phyloP scores from a whole-genome alignment of 257 asterid genomes.

The Solanum commersonii region DNA sequence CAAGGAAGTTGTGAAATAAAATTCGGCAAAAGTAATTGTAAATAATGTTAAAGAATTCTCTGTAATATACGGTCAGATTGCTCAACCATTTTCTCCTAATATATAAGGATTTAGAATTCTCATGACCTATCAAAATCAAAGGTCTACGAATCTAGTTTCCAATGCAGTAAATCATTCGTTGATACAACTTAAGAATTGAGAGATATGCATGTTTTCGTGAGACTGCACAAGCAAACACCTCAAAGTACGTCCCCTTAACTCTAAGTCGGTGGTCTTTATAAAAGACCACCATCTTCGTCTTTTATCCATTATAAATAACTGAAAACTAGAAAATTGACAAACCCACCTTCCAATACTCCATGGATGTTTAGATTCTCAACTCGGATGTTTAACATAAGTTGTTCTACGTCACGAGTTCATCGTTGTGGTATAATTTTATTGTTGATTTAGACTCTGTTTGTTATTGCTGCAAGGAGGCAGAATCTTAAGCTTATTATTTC shows the following conservation, averaged over 20 bases:
- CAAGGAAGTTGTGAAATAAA: not conserved
- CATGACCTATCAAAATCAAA: not conserved
- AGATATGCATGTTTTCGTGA: not conserved
- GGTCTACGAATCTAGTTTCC: not conserved
- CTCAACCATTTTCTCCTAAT: not conserved
- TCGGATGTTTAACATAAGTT: too few species aligned
- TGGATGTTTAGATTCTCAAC: not conserved
- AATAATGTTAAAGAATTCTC: not conserved
- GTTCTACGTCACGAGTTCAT: not conserved
- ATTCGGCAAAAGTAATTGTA: not conserved
- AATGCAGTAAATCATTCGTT: not conserved
- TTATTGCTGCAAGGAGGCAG: not conserved
- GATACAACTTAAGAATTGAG: not conserved
- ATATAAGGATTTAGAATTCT: too few species aligned
- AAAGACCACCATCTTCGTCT: not conserved
- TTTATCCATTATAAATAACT: not conserved
- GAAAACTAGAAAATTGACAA: not conserved
- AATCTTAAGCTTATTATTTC: not conserved
- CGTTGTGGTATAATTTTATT: not conserved
- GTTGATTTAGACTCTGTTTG: too few species aligned
- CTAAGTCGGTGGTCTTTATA: not conserved
- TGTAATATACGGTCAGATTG: not conserved
- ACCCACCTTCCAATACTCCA: not conserved
- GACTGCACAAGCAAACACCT: not conserved
- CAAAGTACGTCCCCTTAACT: not conserved